phyloP scores from a whole-genome alignment of 2,329 filamentous ascomycete species.

The Fusarium denticulatum region DNA sequence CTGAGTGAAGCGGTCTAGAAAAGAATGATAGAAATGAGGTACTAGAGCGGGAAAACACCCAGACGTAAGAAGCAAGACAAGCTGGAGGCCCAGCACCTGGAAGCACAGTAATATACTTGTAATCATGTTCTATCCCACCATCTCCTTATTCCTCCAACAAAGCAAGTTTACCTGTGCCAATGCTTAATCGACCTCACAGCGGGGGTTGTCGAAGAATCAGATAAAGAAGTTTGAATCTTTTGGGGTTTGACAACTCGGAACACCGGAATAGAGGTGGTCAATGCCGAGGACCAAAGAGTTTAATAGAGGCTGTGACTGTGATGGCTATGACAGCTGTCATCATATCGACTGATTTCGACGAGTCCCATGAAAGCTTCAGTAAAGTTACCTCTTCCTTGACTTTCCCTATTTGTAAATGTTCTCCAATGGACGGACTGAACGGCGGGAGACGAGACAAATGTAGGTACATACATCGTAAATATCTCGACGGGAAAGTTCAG shows the following conservation, averaged over 20 bases:
- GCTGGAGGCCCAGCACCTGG: neutral
- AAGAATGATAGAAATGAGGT: neutral
- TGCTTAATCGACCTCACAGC: constrained; percentile 1
- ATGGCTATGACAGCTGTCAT: neutral
- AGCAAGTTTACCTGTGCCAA: neutral
- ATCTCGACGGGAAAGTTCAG: neutral
- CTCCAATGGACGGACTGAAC: neutral
- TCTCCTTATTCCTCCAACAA: constrained; percentile 1
- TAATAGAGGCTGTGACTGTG: neutral
- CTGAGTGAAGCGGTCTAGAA: constrained; percentile 15
- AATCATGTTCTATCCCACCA: constrained; percentile 17
- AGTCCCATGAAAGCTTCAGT: neutral
- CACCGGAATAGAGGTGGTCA: neutral
- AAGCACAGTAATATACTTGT: neutral
- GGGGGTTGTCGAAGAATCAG: constrained; percentile 23
- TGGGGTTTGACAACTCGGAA: constrained; percentile 11
- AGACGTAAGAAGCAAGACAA: constrained; percentile 8
- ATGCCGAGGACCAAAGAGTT: neutral
- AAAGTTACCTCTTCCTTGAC: neutral
- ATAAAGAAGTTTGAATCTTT: constrained; percentile 17
- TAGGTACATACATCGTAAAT: neutral
- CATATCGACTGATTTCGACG: neutral
- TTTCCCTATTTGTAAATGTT: neutral
- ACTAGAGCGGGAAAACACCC: neutral
- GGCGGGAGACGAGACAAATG: neutral